Percentiles rank a stretch among this genome's conserved stretches.
Evolutionary conservation across 768 basidiomycete genomes (phyloP).

Genomic region (Coprinellus micaceus): DNA sequence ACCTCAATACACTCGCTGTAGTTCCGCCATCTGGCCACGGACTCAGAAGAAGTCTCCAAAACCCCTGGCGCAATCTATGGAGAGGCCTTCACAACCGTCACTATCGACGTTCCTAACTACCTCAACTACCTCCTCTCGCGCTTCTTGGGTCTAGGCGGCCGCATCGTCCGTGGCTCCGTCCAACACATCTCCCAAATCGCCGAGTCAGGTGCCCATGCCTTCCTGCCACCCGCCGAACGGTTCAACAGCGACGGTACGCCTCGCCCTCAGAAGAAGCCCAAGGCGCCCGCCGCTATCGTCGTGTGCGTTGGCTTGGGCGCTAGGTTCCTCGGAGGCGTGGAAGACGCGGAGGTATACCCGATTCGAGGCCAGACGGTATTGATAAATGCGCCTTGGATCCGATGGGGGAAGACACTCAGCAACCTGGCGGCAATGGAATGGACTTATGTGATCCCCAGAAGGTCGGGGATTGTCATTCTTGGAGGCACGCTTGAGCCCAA

Average conservation of each 20-base stretch:
- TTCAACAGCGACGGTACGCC: conserved; percentile 4
- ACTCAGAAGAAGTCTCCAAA: conserved; percentile 11
- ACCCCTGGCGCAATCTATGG: conserved; percentile 41
- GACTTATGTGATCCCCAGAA: conserved; percentile 65
- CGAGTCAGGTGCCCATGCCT: conserved; percentile 52
- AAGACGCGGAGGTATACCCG: conserved; percentile 71
- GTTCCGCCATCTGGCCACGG: conserved; percentile 34
- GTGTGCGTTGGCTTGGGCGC: conserved; percentile 75
- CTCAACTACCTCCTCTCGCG: conserved; percentile 65
- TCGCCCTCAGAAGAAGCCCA: neutral
- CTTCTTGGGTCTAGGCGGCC: conserved; percentile 64
- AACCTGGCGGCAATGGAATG: conserved; percentile 33
- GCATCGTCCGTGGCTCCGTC: conserved; percentile 51
- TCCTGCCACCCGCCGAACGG: conserved; percentile 20
- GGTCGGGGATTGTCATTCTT: conserved; percentile 56
- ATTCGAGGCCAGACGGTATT: conserved; percentile 84
- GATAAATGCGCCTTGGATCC: conserved; percentile 64
- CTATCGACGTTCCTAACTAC: conserved; percentile 69
- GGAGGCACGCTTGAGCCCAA: conserved; percentile 57
- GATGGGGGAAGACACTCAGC: conserved; percentile 49
- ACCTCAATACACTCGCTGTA: conserved; percentile 13
- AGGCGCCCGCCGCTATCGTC: conserved; percentile 52
- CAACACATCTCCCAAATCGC: conserved; percentile 69
- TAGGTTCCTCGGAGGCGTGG: conserved; percentile 71
- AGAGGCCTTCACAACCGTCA: conserved; percentile 60